These are phyloP conservation scores for Ogataea polymorpha DNA, from an alignment of 805 yeast genomes.

Conservation along the genomic window DNA sequence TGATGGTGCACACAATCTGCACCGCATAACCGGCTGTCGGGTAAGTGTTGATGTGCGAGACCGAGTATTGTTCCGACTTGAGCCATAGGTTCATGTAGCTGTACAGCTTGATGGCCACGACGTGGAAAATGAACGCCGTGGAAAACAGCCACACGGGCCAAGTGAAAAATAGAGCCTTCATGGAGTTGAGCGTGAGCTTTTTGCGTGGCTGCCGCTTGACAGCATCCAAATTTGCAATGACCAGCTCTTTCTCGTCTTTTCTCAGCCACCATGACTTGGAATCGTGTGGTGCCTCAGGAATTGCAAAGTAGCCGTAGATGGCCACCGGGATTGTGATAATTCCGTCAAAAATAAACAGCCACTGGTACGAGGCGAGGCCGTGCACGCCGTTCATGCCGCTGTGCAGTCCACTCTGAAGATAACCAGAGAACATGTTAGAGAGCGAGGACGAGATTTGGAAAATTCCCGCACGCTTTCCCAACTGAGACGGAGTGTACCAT, in stretches of 20 bases:
- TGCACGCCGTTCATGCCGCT: slow-evolving; percentile 42
- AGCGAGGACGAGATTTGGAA: slow-evolving; percentile 60
- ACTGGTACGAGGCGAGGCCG: slow-evolving; percentile 63
- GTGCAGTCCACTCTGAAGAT: slow-evolving; percentile 54
- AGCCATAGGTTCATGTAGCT: slow-evolving; percentile 33
- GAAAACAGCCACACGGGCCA: slow-evolving; percentile 22
- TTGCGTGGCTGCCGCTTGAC: slow-evolving; percentile 15
- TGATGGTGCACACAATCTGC: slow-evolving; percentile 27
- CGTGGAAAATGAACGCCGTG: slow-evolving; percentile 20
- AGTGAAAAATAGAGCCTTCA: slow-evolving; percentile 11
- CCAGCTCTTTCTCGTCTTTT: slow-evolving; percentile 4
- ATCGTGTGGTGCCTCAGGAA: slow-evolving; percentile 48
- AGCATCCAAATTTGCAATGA: slow-evolving; percentile 10
- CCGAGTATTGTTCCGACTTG: slow-evolving; percentile 24
- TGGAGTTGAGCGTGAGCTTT: slow-evolving; percentile 9
- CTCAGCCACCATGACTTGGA: slow-evolving; percentile 27
- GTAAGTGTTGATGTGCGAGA: slow-evolving; percentile 28
- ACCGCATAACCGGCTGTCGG: slow-evolving; percentile 35
- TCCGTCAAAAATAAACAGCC: slow-evolving; percentile 66
- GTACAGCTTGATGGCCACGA: slow-evolving; percentile 18
- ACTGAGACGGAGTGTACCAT: slow-evolving; percentile 53
- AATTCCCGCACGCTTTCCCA: slow-evolving; percentile 56
- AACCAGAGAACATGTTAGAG: slow-evolving; percentile 59
- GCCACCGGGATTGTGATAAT: slow-evolving; percentile 56
- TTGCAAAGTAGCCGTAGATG: slow-evolving; percentile 49